These are phyloP conservation scores for Flaveria linearis DNA, from an alignment of 129 eudicot genomes.

Conservation along the genomic window DNA sequence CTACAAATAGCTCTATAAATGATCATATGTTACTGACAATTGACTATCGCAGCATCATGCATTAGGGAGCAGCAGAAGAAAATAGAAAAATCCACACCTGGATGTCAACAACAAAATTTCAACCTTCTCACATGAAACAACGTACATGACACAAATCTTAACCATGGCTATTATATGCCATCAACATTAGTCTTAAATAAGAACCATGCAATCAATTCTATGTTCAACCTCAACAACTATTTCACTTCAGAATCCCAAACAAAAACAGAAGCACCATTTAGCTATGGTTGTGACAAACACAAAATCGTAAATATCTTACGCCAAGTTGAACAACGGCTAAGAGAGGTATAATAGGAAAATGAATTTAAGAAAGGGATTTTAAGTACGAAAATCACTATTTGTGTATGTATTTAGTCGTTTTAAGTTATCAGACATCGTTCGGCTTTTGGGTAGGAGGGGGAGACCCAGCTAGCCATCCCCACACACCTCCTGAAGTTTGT, in stretches of 20 bases:
- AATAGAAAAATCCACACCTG: background rate
- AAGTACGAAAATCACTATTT: conserved; percentile 25
- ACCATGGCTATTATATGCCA: conserved; percentile 9
- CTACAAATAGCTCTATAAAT: too few species aligned
- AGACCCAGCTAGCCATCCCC: conserved; percentile 99
- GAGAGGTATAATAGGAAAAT: conserved; percentile 27
- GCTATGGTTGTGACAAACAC: conserved; percentile 25
- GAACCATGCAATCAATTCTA: conserved; percentile 6
- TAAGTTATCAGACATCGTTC: conserved; percentile 42
- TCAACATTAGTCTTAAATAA: conserved; percentile 19
- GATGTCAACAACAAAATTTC: background rate
- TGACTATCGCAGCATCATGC: too few species aligned
- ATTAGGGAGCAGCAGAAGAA: background rate
- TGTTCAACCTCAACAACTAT: conserved; percentile 23
- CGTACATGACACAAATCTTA: conserved; percentile 7
- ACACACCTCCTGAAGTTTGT: conserved; percentile 91
- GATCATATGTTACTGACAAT: too few species aligned
- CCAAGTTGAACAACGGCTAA: conserved; percentile 15
- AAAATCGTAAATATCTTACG: conserved; percentile 22
- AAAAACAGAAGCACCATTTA: conserved; percentile 30
- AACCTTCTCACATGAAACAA: background rate
- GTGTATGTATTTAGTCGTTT: conserved; percentile 23
- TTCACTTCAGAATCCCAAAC: conserved; percentile 29
- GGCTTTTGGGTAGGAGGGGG: conserved; percentile 47
- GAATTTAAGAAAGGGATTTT: conserved; percentile 28